phyloP scores from a whole-genome alignment of 2,329 filamentous ascomycete species.

The Stenocarpella maydis region DNA sequence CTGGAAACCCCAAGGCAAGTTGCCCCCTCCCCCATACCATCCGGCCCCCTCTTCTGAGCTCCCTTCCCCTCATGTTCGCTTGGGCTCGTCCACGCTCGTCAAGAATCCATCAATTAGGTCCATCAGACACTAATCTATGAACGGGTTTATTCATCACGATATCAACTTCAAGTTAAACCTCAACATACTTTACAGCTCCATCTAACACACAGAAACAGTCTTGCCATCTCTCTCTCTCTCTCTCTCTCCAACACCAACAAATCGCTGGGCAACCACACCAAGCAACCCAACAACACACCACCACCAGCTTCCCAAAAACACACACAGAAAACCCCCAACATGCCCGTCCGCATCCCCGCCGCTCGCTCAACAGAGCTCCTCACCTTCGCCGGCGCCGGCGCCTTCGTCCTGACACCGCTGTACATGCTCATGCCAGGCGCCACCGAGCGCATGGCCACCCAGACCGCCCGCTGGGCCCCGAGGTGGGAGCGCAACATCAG shows the following conservation, averaged over 20 bases:
- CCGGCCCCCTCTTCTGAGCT: background rate
- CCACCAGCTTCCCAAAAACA: conserved; percentile 6
- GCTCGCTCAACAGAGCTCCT: conserved; percentile 58
- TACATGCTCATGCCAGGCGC: conserved; percentile 66
- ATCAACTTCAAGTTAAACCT: background rate
- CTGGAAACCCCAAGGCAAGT: conserved; percentile 10
- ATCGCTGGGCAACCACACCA: background rate
- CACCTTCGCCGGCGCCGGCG: conserved; percentile 62
- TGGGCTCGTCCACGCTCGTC: background rate
- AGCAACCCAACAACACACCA: conserved; percentile 1
- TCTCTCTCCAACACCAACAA: background rate
- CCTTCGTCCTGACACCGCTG: conserved; percentile 62
- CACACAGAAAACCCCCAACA: conserved; percentile 43
- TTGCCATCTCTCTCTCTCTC: background rate
- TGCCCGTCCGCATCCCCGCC: conserved; percentile 61
- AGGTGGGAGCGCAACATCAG: conserved; percentile 67
- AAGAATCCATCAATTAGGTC: background rate
- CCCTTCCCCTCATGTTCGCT: conserved; percentile 3
- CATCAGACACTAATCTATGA: background rate
- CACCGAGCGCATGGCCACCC: conserved; percentile 60
- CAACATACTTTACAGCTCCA: rapidly evolving
- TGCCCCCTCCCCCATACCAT: background rate
- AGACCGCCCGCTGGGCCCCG: conserved; percentile 66
- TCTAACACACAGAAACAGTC: background rate
- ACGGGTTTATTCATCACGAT: background rate